Base-by-base conservation (phyloP, 345 rosid genomes). In the Conringia planisiliqua region DNA sequence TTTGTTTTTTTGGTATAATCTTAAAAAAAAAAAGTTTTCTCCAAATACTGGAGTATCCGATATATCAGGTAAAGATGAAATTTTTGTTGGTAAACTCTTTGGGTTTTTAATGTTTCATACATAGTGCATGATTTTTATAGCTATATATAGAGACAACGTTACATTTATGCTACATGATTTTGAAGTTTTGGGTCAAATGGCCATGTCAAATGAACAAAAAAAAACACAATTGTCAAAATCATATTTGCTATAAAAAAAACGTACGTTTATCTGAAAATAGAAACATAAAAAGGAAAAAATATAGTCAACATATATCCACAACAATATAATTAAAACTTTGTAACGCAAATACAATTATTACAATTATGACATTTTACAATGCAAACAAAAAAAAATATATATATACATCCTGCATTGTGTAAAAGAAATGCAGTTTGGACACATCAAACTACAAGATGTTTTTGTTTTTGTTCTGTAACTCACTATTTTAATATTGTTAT, bases 271-370 rank as follows among this genome's bases (percentile, higher is more conserved):
- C 20, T 46, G 29, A 63, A 9, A 42, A 51, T 5, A 65, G 24
- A 66, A 24, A 46, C 9, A 2, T 14, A 42, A 7, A 9, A 10
- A 50, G 6, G 56, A 11, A 5, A 48, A 47, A 36, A 54, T 20
- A 35, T 54, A 63, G 17, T 32, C 30, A 16, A 52, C 70, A 10
- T 32, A 47, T 73, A 69, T 74, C 16, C 6, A 74, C 72, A 35
- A 30, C 14, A 18, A 6, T 20, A 9, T n/a, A 52, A 58, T 18
- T 36, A 50, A 8, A 4, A 40, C 33, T 66, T 38, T 59, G 56
- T 59, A 59, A 68, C 79, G 68, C 62, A 60, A 20, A 67, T 29
- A 16, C 10, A 73, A 16, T 46, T 10, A 46, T 46, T 9, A 16
- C 39, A 43, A 60, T 48, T 4, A 62, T 29, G 63, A 10, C 13